Conservation (phyloP, 108 stramenopile species). For the Stephanodiscus triporus region DNA sequence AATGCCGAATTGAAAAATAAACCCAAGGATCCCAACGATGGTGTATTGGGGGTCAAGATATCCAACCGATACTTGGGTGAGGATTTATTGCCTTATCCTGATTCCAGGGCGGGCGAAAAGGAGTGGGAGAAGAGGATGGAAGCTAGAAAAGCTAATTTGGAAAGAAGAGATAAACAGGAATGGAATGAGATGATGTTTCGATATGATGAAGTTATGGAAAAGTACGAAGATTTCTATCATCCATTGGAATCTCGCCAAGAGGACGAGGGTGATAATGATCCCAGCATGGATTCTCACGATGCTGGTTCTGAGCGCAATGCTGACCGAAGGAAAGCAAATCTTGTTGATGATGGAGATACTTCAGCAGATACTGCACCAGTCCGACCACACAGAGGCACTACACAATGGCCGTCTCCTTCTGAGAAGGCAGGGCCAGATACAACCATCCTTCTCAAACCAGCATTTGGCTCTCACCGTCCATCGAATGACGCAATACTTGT, state of each 20-base stretch:
- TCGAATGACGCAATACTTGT: constrained; percentile 41
- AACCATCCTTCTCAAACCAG: constrained; percentile 39
- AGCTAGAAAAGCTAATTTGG: constrained; percentile 33
- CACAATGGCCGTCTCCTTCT: constrained; percentile 26
- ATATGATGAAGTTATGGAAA: constrained; percentile 33
- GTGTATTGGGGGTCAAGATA: constrained; percentile 44
- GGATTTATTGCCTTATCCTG: constrained; percentile 46
- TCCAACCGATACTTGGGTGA: constrained; percentile 50
- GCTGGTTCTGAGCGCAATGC: too few relatives aligned
- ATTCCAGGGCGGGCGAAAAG: constrained; percentile 24
- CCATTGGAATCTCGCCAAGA: neutral
- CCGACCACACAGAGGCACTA: neutral
- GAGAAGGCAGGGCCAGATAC: constrained; percentile 25
- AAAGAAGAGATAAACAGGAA: constrained; percentile 29
- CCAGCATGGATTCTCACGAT: neutral
- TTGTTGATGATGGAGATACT: constrained; percentile 3
- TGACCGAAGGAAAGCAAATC: too few relatives aligned
- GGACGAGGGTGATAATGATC: neutral
- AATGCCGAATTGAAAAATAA: constrained; percentile 22
- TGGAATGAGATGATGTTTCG: constrained; percentile 39
- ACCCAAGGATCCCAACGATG: constrained; percentile 19
- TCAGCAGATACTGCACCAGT: constrained; percentile 2
- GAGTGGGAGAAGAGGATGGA: constrained; percentile 39
- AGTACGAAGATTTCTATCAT: constrained; percentile 22
- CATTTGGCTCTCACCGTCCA: constrained; percentile 34